Conservation (phyloP, 495 filamentous ascomycete species). For the Wilcoxina mikolae region DNA sequence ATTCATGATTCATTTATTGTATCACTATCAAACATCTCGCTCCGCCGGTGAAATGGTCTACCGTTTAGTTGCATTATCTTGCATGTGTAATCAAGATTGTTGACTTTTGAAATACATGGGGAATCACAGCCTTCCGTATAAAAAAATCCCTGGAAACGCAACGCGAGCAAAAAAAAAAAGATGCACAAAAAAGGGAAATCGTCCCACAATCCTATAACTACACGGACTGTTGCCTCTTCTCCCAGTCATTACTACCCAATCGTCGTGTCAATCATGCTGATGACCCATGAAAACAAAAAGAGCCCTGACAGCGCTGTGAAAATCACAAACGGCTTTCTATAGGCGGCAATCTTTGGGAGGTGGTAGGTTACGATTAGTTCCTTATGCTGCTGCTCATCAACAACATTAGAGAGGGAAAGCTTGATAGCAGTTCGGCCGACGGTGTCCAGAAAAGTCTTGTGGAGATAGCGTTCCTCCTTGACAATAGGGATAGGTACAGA, state of each 20-base stretch:
- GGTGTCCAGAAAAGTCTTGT: slow-evolving; percentile 89
- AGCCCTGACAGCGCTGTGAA: slow-evolving; percentile 58
- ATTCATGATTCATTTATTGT: no score
- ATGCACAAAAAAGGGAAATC: neutral
- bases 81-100: neutral
- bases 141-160: neutral
- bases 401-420: slow-evolving; percentile 67
- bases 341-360: slow-evolving; percentile 37
- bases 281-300: slow-evolving; percentile 58
- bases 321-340: slow-evolving; percentile 76
- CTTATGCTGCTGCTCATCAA: slow-evolving; percentile 71
- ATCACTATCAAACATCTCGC: no score
- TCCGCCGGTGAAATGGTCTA: no score
- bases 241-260: slow-evolving; percentile 32
- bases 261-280: slow-evolving; percentile 62
- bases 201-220: no score
- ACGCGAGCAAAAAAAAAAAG: neutral
- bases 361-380: slow-evolving; percentile 48
- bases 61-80: no score
- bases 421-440: slow-evolving; percentile 70
- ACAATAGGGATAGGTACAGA: slow-evolving; percentile 45
- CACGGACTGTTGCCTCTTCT: neutral
- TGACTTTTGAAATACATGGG: no score
- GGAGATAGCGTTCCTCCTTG: slow-evolving; percentile 41
- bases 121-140: no score